Percentiles rank a stretch among this genome's conserved stretches.
Evolutionary conservation across 2,329 filamentous ascomycete species (phyloP).

Genomic region (Fusarium cyanostomum): DNA sequence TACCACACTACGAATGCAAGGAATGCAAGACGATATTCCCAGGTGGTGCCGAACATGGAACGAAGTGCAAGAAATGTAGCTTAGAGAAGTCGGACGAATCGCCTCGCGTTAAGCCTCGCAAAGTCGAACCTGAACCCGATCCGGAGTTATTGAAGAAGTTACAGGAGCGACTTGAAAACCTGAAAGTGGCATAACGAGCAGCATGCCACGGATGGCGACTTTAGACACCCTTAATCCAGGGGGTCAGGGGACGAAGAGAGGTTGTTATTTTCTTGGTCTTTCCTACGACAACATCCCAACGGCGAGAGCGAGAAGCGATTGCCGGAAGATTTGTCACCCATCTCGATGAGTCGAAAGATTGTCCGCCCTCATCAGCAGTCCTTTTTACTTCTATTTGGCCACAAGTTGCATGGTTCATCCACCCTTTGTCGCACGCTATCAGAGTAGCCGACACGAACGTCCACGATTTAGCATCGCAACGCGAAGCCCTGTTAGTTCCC

Average conservation of each 20-base stretch:
- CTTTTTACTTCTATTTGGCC: constrained; percentile 32
- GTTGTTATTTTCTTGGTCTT: constrained; percentile 35
- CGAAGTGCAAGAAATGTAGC: constrained; percentile 67
- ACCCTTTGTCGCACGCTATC: constrained; percentile 5
- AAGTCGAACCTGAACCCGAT: constrained; percentile 69
- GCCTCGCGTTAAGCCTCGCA: constrained; percentile 65
- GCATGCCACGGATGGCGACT: background rate
- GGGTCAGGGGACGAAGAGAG: constrained; percentile 34
- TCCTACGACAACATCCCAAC: constrained; percentile 26
- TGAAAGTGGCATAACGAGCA: constrained; percentile 49
- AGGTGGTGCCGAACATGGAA: constrained; percentile 58
- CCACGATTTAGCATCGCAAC: constrained; percentile 12
- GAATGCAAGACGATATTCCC: constrained; percentile 69
- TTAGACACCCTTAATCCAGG: background rate
- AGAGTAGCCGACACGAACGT: constrained; percentile 18
- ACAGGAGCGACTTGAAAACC: constrained; percentile 61
- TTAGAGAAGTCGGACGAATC: constrained; percentile 69
- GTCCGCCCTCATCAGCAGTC: constrained; percentile 18
- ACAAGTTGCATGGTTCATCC: constrained; percentile 28
- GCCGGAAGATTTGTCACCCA: constrained; percentile 7
- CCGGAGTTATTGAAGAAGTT: constrained; percentile 67
- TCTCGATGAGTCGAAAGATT: constrained; percentile 25
- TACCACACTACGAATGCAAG: constrained; percentile 68
- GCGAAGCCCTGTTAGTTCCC: constrained; percentile 25
- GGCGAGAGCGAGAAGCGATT: constrained; percentile 22